Evolutionary conservation across 768 basidiomycete genomes (phyloP), one percentile per base, ranked within the genome.

Genomic region (Myochromella boudieri): DNA sequence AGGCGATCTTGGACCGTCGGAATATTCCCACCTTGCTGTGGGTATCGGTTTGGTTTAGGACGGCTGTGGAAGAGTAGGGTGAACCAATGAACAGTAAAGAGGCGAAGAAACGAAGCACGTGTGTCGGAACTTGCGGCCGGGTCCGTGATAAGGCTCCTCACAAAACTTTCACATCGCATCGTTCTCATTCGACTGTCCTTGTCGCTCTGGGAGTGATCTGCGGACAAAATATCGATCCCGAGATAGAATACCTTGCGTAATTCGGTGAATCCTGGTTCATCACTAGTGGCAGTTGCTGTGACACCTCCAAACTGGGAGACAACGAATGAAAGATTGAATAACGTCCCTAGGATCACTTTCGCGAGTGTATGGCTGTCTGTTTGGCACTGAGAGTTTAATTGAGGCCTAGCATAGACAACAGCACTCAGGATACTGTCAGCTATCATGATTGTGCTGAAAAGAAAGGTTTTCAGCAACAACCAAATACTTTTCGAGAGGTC

Each of bases 291-390:
- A 1, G 77, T 73, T 1, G 77, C 74, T 3, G 80, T 75, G 20
- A 87, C 73, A 6, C 88, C 87, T 2, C 91, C 91, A 53, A 93
- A 91, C 56, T 86, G 81, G 7, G 84, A 80, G 6, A 92, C 80
- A 38, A 92, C 77, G 56, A 90, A 90, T 2, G 89, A 81, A 15
- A 91, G 70, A 57, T 82, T 76, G 9, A 78, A 81, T 9, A 93
- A 72, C 0, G 77, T 78, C 21, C 73, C 71, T 0, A 93, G 65
- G 4, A 76, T 70, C 11, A 71, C 63, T 4, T 77, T 65, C 1
- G 87, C 82, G 8, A 91, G 68, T 3, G 72, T 41, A 52, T 60
- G 46, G 29, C 49, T 29, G 25, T 51, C 48, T 20, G 51, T 47
- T 10, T 46, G 54, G 8, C 44, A n/a, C 26, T 59, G 67, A 11